phyloP scores from a whole-genome alignment of 352 stramenopile species.

The Phytophthora capsici region DNA sequence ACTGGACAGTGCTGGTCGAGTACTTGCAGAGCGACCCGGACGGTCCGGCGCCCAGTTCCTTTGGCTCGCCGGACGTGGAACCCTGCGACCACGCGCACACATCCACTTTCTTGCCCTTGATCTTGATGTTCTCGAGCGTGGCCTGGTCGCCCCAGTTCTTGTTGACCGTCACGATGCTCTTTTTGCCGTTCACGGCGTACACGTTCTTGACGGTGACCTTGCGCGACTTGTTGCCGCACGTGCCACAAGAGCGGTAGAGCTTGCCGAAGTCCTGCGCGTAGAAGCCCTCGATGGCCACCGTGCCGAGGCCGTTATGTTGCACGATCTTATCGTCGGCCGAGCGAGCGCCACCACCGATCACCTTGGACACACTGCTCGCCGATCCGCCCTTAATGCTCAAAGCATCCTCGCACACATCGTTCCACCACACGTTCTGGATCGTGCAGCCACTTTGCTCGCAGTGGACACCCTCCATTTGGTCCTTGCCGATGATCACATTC shows the following conservation, averaged over 20 bases:
- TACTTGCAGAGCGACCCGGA: conserved; percentile 32
- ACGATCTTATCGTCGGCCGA: conserved; percentile 1
- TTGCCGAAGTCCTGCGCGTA: conserved; percentile 13
- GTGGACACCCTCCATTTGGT: conserved; percentile 19
- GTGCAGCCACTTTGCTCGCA: neutral
- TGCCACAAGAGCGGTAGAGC: conserved; percentile 1
- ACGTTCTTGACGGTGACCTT: conserved; percentile 27
- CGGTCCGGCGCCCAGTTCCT: conserved; percentile 12
- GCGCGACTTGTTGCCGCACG: conserved; percentile 1
- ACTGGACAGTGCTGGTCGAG: conserved; percentile 28
- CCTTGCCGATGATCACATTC: conserved; percentile 8
- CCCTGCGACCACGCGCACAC: conserved; percentile 27
- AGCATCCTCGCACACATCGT: conserved; percentile 19
- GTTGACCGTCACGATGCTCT: conserved; percentile 47
- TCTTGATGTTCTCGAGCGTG: conserved; percentile 50
- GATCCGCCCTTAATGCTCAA: conserved; percentile 38
- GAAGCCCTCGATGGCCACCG: conserved; percentile 10
- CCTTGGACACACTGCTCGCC: conserved; percentile 26
- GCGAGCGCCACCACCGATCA: conserved; percentile 28
- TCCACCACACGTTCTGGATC: conserved; percentile 8
- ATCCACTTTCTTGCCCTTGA: conserved; percentile 31
- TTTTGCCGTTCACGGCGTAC: conserved; percentile 21
- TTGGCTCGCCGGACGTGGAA: conserved; percentile 17
- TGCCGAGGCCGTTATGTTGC: conserved; percentile 2
- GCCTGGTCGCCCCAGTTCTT: conserved; percentile 17